These are phyloP conservation scores for Amanita rimosa DNA, from an alignment of 768 basidiomycete genomes.

Conservation along the genomic window DNA sequence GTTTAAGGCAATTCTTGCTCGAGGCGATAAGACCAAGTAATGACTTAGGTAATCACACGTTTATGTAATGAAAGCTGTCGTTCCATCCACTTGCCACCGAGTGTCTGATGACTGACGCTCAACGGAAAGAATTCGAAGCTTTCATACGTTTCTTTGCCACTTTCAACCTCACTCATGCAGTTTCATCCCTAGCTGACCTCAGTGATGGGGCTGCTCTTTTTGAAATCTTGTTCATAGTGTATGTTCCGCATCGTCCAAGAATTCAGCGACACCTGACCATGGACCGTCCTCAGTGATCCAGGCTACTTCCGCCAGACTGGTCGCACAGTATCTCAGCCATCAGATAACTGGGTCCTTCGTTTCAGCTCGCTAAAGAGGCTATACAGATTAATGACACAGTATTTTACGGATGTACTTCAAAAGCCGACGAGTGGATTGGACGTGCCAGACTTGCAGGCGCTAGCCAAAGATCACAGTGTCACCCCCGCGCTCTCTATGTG, in stretches of 20 bases:
- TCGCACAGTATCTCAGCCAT: constrained; percentile 46
- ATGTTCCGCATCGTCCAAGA: constrained; percentile 18
- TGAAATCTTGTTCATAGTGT: constrained; percentile 70
- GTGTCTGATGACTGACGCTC: constrained; percentile 21
- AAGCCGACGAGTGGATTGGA: constrained; percentile 69
- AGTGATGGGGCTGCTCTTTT: constrained; percentile 72
- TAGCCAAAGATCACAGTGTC: constrained; percentile 67
- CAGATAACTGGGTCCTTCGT: constrained; percentile 86
- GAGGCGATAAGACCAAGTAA: constrained; percentile 14
- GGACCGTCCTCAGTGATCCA: constrained; percentile 44
- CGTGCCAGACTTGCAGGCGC: constrained; percentile 79
- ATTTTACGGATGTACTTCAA: constrained; percentile 74
- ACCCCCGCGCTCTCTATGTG: constrained; percentile 64
- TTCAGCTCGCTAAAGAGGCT: constrained; percentile 77
- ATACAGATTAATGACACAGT: constrained; percentile 83
- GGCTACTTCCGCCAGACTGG: constrained; percentile 64
- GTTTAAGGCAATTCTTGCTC: constrained; percentile 48
- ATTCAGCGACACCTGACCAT: constrained; percentile 1
- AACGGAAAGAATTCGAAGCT: constrained; percentile 61
- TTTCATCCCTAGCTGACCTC: constrained; percentile 56
- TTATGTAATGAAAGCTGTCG: neutral
- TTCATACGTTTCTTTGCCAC: constrained; percentile 75
- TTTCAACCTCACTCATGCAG: constrained; percentile 56
- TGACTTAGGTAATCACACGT: too few species aligned
- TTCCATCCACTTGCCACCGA: neutral